These are phyloP conservation scores for Panellus pusillus DNA, from an alignment of 768 basidiomycete species.

Conservation along the genomic window DNA sequence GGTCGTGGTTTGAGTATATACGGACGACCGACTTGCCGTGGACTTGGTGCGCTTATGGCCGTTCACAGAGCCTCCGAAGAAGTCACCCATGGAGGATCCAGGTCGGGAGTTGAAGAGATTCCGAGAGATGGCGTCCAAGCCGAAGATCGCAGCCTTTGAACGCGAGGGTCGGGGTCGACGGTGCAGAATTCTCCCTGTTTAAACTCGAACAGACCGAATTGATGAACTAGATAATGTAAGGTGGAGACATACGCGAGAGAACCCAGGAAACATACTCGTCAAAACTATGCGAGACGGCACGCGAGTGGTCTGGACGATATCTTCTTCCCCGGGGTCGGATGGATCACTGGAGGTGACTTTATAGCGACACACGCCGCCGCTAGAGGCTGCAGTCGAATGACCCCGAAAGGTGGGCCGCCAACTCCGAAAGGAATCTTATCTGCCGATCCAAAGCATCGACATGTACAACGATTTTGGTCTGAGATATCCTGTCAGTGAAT, in stretches of 20 bases:
- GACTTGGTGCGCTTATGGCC: conserved; percentile 71
- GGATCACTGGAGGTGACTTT: conserved; percentile 74
- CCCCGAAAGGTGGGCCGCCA: conserved; percentile 68
- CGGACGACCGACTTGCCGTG: conserved; percentile 69
- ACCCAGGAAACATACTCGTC: conserved; percentile 60
- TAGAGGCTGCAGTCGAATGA: conserved; percentile 81
- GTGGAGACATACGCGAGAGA: conserved; percentile 1
- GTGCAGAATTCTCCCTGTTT: conserved; percentile 75
- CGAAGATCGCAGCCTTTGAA: conserved; percentile 84
- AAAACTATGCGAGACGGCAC: conserved; percentile 77
- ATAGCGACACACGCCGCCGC: conserved; percentile 82
- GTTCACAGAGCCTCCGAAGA: conserved; percentile 74
- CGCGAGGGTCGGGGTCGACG: conserved; percentile 82
- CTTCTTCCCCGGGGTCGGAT: conserved; percentile 73
- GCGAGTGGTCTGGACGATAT: conserved; percentile 75
- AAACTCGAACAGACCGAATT: conserved; percentile 88
- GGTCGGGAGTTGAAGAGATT: conserved; percentile 79
- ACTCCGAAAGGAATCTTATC: conserved; percentile 79
- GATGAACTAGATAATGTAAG: conserved; percentile 58
- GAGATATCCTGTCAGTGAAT: conserved; percentile 4
- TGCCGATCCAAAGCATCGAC: conserved; percentile 73
- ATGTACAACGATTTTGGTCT: conserved; percentile 90
- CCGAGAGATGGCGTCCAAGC: conserved; percentile 85
- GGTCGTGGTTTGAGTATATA: conserved; percentile 67
- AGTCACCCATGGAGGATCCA: conserved; percentile 68